Percentiles rank a stretch among this genome's conserved stretches.
Conservation (phyloP, 176 grass and related monocot species). For the Rhynchospora pubera region DNA sequence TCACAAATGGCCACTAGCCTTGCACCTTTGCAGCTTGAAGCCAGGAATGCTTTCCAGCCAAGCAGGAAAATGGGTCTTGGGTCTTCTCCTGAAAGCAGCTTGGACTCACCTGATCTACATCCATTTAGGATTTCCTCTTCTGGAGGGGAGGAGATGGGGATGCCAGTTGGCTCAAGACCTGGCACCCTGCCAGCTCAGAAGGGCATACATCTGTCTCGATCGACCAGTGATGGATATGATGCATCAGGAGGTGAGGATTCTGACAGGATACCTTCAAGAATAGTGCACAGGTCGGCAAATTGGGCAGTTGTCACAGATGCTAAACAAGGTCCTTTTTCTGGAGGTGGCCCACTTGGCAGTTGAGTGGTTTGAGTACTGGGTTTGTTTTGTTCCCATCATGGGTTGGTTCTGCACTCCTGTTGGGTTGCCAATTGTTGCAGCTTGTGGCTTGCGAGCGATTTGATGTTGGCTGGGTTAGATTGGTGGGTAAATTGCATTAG, state of each 20-base stretch:
- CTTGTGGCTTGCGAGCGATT: background rate
- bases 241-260: constrained; percentile 95
- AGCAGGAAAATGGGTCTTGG: constrained; percentile 35
- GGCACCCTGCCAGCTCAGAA: constrained; percentile 37
- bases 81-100: constrained; percentile 89
- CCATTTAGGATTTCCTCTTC: constrained; percentile 68
- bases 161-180: constrained; percentile 1
- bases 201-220: constrained; percentile 58
- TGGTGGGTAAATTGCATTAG: background rate
- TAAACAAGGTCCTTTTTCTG: constrained; percentile 3
- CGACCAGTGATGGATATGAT: constrained; percentile 81
- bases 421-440: constrained; percentile 10
- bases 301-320: constrained; percentile 44
- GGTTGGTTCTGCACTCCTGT: background rate
- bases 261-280: constrained; percentile 82
- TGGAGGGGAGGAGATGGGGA: constrained; percentile 55
- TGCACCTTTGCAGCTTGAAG: constrained; percentile 86
- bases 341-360: background rate
- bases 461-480: background rate
- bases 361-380: background rate
- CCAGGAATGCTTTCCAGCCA: constrained; percentile 70
- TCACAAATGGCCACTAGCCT: constrained; percentile 51
- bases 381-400: background rate
- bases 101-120: constrained; percentile 83
- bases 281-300: constrained; percentile 77